phyloP scores from a whole-genome alignment of 202 grass and related monocot species.

The Setaria italica region DNA sequence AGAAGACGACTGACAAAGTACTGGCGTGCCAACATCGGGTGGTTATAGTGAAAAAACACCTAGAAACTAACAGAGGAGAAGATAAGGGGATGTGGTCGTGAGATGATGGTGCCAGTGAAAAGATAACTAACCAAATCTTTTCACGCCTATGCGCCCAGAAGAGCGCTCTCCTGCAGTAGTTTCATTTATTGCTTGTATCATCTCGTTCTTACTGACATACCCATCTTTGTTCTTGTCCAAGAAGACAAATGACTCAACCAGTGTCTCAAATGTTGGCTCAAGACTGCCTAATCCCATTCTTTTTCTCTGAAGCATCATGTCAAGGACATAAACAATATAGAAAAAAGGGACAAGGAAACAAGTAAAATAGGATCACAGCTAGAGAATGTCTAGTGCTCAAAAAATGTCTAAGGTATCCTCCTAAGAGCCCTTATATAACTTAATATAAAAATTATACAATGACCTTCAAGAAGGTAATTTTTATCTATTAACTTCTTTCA shows the following conservation, averaged over 20 bases:
- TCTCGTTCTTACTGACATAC: constrained; percentile 96
- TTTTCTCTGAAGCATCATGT: constrained; percentile 70
- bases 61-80: constrained; percentile 26
- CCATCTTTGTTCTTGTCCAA: constrained; percentile 99
- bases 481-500: constrained; percentile 24
- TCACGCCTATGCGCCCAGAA: constrained; percentile 94
- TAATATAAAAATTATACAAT: not conserved
- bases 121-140: constrained; percentile 89
- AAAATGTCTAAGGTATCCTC: not conserved
- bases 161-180: constrained; percentile 88
- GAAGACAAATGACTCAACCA: constrained; percentile 97
- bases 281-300: constrained; percentile 83
- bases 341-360: not conserved
- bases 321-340: constrained; percentile 49
- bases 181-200: constrained; percentile 97
- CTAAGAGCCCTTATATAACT: constrained; percentile 17
- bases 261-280: constrained; percentile 85
- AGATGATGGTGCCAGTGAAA: not conserved
- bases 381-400: not conserved
- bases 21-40: not conserved
- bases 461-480: not conserved
- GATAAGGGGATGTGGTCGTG: not conserved
- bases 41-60: not conserved
- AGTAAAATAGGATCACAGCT: not conserved
- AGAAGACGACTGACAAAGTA: not conserved